These are phyloP conservation scores for Ambrosia artemisiifolia DNA, from an alignment of 129 eudicot genomes.

Conservation along the genomic window DNA sequence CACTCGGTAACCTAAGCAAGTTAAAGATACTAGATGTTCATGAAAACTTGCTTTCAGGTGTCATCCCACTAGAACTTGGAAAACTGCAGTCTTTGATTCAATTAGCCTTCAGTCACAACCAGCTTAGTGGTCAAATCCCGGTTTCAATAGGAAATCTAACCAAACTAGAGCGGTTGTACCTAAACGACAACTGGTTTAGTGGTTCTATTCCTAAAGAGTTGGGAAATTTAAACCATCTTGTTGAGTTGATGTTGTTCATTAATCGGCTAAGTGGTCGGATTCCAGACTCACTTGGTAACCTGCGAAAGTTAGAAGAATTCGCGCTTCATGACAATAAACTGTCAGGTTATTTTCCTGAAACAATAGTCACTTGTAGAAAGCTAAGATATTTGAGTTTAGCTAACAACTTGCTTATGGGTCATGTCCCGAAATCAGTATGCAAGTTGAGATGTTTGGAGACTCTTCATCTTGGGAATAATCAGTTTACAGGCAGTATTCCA, in stretches of 20 bases:
- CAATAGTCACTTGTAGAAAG: constrained; percentile 12
- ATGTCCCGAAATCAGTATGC: constrained; percentile 26
- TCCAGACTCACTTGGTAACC: constrained; percentile 31
- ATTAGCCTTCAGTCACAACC: constrained; percentile 22
- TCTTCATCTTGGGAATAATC: constrained; percentile 29
- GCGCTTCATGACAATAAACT: constrained; percentile 29
- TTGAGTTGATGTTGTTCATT: constrained; percentile 13
- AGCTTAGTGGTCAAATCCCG: constrained; percentile 21
- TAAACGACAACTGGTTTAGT: constrained; percentile 25
- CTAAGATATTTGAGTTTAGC: constrained; percentile 16
- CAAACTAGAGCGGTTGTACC: constrained; percentile 20
- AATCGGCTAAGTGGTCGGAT: constrained; percentile 21
- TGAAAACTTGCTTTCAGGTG: constrained; percentile 24
- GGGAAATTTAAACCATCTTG: constrained; percentile 25
- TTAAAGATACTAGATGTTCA: background rate
- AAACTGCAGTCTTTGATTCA: constrained; percentile 19
- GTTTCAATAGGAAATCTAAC: constrained; percentile 23
- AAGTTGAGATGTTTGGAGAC: constrained; percentile 12
- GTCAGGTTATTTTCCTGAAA: constrained; percentile 29
- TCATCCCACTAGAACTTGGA: constrained; percentile 25
- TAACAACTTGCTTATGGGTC: constrained; percentile 23
- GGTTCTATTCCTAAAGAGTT: constrained; percentile 30
- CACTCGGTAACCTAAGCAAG: constrained; percentile 26
- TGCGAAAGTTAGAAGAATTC: constrained; percentile 19
- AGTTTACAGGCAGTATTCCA: constrained; percentile 20